Evolutionary conservation across 2,329 filamentous ascomycete species (phyloP), one percentile per base, ranked within the genome.

Genomic region (Colletotrichum sp.): DNA sequence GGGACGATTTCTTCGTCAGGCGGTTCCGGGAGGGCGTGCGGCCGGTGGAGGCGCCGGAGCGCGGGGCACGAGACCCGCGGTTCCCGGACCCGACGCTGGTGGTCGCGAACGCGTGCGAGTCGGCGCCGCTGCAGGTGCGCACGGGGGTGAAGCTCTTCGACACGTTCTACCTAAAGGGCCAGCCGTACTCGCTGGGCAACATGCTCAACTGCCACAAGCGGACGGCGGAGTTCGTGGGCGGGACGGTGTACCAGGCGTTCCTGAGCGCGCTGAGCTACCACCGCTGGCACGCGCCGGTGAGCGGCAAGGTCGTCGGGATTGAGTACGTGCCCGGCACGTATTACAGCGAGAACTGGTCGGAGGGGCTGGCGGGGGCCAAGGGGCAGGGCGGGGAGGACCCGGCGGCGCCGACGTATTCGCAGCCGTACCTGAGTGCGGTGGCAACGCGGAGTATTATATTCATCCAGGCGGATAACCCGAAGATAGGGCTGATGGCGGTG

Each of bases 1-100:
- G 93, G 93, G 93, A 95, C 75, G 86, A 88, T 80, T 95, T 94
- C 85, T 95, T 95, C 84, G 93, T 91, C 0, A 89, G 93, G 8
- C 72, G 85, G 7, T 88, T 94, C 71, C 87, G 84, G 10, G 87
- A 90, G 26, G 75, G 84, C 0, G 87, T 90, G 3, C 89, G 93
- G 0, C 93, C 93, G 0, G 85, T 94, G 2, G 90, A 89, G 1
- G 85, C 82, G 0, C 90, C 91, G 0, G 87, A 91, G 0, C 88
- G 94, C 74, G 82, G 88, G 28, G 21, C 34, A 8, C 10, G 24
- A 13, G 24, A 28, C 44, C 12, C 52, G 52, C 18, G 12, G 71
- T 68, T 39, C 52, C 66, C 18, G 8, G 71, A 64, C 28, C 67
- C 59, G 34, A 63, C 55, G 24, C 57, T 63, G 12, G 82, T 90